These are phyloP conservation scores for Pestalotiopsis sp. DNA, from an alignment of 2,329 filamentous ascomycete species.

Conservation along the genomic window DNA sequence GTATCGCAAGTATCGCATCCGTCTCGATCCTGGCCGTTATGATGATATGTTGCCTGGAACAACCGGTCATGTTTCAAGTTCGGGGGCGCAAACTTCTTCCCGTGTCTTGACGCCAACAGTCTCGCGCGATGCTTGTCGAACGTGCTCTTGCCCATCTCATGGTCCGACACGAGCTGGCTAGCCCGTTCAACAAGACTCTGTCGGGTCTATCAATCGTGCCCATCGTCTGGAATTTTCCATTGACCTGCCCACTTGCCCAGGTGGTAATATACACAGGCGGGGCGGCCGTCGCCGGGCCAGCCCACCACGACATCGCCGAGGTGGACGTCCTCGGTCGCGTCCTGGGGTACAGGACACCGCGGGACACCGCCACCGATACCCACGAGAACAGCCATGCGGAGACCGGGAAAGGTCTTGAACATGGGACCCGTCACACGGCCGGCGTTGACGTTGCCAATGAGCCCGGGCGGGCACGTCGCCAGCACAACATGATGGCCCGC, in stretches of 20 bases:
- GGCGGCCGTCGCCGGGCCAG: not conserved
- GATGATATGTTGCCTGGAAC: not conserved
- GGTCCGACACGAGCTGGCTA: slow-evolving; percentile 3
- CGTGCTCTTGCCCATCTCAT: not conserved
- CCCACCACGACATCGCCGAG: slow-evolving; percentile 9
- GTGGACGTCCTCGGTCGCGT: slow-evolving; percentile 10
- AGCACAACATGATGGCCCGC: slow-evolving; percentile 19
- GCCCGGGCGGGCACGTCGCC: slow-evolving; percentile 14
- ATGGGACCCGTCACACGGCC: slow-evolving; percentile 3
- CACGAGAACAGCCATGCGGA: slow-evolving; percentile 19
- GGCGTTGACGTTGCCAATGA: slow-evolving; percentile 19
- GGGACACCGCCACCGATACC: slow-evolving; percentile 19
- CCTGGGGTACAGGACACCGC: not conserved
- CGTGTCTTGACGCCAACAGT: not conserved
- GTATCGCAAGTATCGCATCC: not conserved
- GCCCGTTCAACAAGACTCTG: not conserved
- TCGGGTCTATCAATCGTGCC: not conserved
- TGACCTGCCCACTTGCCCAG: not conserved
- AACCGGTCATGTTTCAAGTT: not conserved
- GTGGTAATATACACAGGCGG: slow-evolving; percentile 7
- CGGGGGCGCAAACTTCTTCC: not conserved
- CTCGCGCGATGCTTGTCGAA: not conserved
- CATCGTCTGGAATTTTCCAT: not conserved
- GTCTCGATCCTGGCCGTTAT: not conserved
- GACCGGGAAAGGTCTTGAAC: slow-evolving; percentile 20